Conservation (phyloP, 192 early-diverging fungal genomes). For the Umbelopsis sp. region DNA sequence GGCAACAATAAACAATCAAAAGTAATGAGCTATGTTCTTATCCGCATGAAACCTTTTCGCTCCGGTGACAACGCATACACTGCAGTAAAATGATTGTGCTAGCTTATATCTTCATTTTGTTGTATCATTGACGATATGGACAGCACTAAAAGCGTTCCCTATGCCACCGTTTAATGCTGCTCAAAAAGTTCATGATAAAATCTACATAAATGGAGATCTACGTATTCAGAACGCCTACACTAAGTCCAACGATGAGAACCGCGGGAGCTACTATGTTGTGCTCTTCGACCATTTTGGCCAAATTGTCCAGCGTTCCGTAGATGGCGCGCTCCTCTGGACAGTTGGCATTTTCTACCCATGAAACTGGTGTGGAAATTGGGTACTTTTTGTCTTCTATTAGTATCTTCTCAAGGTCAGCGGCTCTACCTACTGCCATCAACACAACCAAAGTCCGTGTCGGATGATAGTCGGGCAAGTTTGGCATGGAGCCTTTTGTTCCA, state of each 20-base stretch:
- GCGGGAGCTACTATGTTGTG: constrained; percentile 73
- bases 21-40: no score
- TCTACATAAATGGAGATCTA: neutral
- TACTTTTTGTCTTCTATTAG: constrained; percentile 59
- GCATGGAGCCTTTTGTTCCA: constrained; percentile 76
- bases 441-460: constrained; percentile 76
- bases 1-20: no score
- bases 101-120: no score
- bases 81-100: no score
- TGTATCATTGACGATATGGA: no score
- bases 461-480: constrained; percentile 69
- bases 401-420: constrained; percentile 62
- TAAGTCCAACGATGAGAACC: constrained; percentile 78
- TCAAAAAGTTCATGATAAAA: neutral
- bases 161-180: no score
- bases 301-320: constrained; percentile 61
- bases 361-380: constrained; percentile 68
- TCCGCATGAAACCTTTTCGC: no score
- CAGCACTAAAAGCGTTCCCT: no score
- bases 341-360: constrained; percentile 84
- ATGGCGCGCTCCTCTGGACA: constrained; percentile 75
- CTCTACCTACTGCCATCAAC: constrained; percentile 82
- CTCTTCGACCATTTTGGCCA: constrained; percentile 65
- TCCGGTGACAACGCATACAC: no score
- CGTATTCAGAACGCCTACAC: constrained; percentile 47